These are phyloP conservation scores for Teunomyces lycoperdinae DNA, from an alignment of 805 yeast genomes.

Conservation along the genomic window DNA sequence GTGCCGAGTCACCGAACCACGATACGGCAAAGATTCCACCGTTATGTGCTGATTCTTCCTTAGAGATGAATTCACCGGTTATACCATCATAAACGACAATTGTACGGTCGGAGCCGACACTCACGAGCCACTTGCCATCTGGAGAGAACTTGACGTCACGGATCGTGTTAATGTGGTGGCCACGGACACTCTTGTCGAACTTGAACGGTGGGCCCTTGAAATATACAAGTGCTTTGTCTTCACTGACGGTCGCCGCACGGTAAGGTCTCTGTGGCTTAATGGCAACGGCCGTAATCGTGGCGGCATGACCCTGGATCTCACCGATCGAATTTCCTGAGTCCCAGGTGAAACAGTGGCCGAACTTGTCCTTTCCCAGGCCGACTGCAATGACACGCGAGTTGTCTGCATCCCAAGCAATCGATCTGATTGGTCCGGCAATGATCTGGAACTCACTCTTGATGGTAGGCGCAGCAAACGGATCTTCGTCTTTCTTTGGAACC, in stretches of 20 bases:
- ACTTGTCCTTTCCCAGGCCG: constrained; percentile 89
- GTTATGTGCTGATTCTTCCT: constrained; percentile 53
- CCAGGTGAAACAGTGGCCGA: constrained; percentile 89
- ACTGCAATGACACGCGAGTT: constrained; percentile 84
- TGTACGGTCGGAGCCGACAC: constrained; percentile 82
- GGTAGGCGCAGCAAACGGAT: constrained; percentile 40
- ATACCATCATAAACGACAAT: constrained; percentile 83
- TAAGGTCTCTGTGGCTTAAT: constrained; percentile 86
- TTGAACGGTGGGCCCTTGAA: constrained; percentile 93
- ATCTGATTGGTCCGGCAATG: constrained; percentile 76
- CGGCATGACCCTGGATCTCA: constrained; percentile 89
- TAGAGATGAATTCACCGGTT: constrained; percentile 68
- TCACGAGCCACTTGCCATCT: constrained; percentile 68
- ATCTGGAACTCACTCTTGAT: constrained; percentile 80
- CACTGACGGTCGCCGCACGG: constrained; percentile 89
- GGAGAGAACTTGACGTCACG: constrained; percentile 82
- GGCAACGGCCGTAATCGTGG: constrained; percentile 77
- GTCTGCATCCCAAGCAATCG: constrained; percentile 91
- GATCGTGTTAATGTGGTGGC: constrained; percentile 72
- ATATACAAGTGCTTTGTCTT: constrained; percentile 82
- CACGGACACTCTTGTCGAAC: constrained; percentile 69
- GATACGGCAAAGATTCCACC: constrained; percentile 81
- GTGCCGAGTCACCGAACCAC: constrained; percentile 56
- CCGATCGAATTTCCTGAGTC: constrained; percentile 98
- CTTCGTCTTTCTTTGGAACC: constrained; percentile 12